Conservation (phyloP, 2,329 filamentous ascomycete species). For the Sphaerulina vaccinii region DNA sequence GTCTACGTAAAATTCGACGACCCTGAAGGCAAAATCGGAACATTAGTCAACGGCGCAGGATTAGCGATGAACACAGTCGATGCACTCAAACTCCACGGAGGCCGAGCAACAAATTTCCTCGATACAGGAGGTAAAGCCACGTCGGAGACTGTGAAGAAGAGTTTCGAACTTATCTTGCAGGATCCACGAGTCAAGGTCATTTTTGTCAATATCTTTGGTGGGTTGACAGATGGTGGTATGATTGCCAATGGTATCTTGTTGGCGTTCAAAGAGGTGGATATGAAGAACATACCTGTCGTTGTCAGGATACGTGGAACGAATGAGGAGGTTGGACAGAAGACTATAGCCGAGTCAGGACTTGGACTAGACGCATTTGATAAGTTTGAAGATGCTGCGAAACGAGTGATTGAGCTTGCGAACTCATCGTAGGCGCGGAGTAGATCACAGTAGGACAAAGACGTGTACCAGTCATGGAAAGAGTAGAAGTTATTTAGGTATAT, state of each 20-base stretch:
- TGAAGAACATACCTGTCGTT: constrained; percentile 63
- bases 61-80: constrained; percentile 91
- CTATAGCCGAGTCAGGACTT: constrained; percentile 68
- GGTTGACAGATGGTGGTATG: constrained; percentile 74
- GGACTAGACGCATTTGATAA: constrained; percentile 69
- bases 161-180: constrained; percentile 69
- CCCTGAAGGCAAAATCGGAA: constrained; percentile 66
- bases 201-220: constrained; percentile 71
- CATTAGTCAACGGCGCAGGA: constrained; percentile 83
- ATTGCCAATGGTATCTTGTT: constrained; percentile 73
- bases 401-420: constrained; percentile 60
- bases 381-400: constrained; percentile 69
- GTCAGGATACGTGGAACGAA: constrained; percentile 74
- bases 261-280: constrained; percentile 67
- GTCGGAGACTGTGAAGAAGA: constrained; percentile 72
- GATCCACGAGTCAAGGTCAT: constrained; percentile 71
- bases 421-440: too few species aligned
- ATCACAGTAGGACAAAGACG: background rate
- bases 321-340: constrained; percentile 66
- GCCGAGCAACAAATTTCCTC: constrained; percentile 76
- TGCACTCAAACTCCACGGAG: constrained; percentile 66
- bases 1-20: constrained; percentile 68
- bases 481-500: background rate
- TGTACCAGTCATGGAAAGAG: background rate
- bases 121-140: constrained; percentile 90